Evolutionary conservation across 306 rosid genomes (phyloP).

Genomic region (Castanopsis chinensis): DNA sequence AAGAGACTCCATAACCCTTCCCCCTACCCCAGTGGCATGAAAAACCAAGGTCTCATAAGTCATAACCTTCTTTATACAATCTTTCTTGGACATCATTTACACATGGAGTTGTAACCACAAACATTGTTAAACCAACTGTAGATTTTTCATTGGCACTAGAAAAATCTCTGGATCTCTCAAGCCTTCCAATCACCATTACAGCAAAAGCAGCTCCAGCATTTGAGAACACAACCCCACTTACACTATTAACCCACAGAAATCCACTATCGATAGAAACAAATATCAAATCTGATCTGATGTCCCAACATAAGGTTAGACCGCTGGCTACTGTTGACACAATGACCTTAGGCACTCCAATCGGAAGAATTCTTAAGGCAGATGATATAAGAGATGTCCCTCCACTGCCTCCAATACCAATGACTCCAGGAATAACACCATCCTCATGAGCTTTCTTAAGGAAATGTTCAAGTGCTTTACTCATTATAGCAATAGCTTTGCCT

Average conservation of each 20-base stretch:
- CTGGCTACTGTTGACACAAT: conserved; percentile 86
- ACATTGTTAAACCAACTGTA: conserved; percentile 83
- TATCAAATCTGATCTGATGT: conserved; percentile 58
- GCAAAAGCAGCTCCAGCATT: conserved; percentile 88
- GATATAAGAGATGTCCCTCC: conserved; percentile 85
- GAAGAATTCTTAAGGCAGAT: conserved; percentile 58
- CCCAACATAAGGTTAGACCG: conserved; percentile 76
- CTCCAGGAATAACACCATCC: conserved; percentile 55
- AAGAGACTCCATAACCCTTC: conserved; percentile 85
- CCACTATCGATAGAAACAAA: conserved; percentile 74
- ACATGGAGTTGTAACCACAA: conserved; percentile 85
- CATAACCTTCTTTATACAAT: conserved; percentile 63
- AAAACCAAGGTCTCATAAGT: conserved; percentile 62
- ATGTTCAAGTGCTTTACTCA: conserved; percentile 64
- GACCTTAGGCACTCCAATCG: conserved; percentile 77
- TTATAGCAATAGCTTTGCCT: conserved; percentile 64
- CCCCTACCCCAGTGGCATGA: conserved; percentile 96
- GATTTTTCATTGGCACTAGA: conserved; percentile 35
- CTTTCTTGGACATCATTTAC: conserved; percentile 66
- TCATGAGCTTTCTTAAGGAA: conserved; percentile 49
- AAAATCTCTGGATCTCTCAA: conserved; percentile 36
- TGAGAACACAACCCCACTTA: conserved; percentile 60
- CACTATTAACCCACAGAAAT: conserved; percentile 78
- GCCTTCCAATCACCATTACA: conserved; percentile 81
- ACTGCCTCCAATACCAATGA: conserved; percentile 76